phyloP scores from a whole-genome alignment of 164 flowering plant species.

The Aristolochia contorta region DNA sequence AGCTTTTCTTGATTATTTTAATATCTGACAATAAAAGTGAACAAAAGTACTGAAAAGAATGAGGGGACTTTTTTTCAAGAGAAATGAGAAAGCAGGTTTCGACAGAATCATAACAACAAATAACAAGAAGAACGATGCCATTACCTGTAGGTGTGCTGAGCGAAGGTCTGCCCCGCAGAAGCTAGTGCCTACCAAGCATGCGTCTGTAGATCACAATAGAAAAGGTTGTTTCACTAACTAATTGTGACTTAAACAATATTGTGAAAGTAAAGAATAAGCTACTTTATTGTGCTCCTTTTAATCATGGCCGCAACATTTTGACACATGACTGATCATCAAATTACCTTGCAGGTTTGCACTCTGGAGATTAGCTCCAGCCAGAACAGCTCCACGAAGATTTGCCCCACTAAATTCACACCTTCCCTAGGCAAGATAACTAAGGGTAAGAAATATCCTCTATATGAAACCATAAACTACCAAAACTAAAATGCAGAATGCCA shows the following conservation, averaged over 20 bases:
- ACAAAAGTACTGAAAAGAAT: no score
- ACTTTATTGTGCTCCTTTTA: neutral
- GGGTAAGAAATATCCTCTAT: constrained; percentile 11
- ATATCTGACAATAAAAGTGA: no score
- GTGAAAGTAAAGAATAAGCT: neutral
- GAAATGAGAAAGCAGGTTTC: no score
- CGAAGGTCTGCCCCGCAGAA: constrained; percentile 89
- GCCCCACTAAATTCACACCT: constrained; percentile 95
- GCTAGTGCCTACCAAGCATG: constrained; percentile 72
- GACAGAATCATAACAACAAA: neutral
- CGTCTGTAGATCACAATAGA: constrained; percentile 41
- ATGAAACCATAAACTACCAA: neutral
- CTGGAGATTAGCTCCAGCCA: constrained; percentile 86
- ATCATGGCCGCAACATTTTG: neutral
- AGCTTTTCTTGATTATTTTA: neutral
- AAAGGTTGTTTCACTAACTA: neutral
- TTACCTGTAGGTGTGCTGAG: constrained; percentile 85
- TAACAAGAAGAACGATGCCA: neutral
- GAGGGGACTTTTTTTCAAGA: no score
- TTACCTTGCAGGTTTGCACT: constrained; percentile 95
- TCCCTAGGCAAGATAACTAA: constrained; percentile 43
- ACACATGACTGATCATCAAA: neutral
- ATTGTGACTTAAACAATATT: neutral
- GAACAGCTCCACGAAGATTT: constrained; percentile 80
- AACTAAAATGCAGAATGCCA: neutral